Evolutionary conservation across 192 early-diverging fungal genomes (phyloP).

Genomic region (Phlyctochytrium bullatum): DNA sequence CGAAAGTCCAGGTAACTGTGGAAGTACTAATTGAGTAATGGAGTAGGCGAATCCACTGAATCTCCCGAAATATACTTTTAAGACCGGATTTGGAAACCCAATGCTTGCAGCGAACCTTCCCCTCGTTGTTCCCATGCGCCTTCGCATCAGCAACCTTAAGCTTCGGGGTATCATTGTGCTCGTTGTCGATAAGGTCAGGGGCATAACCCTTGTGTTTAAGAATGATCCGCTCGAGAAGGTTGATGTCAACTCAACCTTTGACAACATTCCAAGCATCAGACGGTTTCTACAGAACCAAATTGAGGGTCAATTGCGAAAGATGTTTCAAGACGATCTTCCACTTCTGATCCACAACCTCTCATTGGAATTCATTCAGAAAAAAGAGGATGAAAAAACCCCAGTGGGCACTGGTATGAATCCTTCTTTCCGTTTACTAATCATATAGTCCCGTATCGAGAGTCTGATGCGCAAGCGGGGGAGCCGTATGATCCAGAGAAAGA

Average conservation of each 20-base stretch:
- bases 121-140: constrained; percentile 91
- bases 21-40: too few species aligned
- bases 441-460: too few species aligned
- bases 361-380: constrained; percentile 49
- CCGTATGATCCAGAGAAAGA: background rate
- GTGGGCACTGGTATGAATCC: too few species aligned
- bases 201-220: constrained; percentile 95
- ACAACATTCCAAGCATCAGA: constrained; percentile 83
- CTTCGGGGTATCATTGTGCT: constrained; percentile 90
- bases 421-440: too few species aligned
- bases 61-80: constrained; percentile 17
- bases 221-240: constrained; percentile 95
- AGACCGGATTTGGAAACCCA: constrained; percentile 8
- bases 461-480: constrained; percentile 3
- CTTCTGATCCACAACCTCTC: constrained; percentile 89
- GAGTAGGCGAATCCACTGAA: constrained; percentile 71
- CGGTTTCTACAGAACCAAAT: constrained; percentile 88
- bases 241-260: constrained; percentile 95
- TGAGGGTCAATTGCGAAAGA: constrained; percentile 78
- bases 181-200: constrained; percentile 90
- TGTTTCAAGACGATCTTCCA: constrained; percentile 95
- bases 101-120: constrained; percentile 88
- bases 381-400: constrained; percentile 26
- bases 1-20: constrained; percentile 80
- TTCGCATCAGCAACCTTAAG: constrained; percentile 85